Percentiles rank a stretch among this genome's conserved stretches.
Conservation (phyloP, 2,329 filamentous ascomycete genomes). For the Calonectria montana region DNA sequence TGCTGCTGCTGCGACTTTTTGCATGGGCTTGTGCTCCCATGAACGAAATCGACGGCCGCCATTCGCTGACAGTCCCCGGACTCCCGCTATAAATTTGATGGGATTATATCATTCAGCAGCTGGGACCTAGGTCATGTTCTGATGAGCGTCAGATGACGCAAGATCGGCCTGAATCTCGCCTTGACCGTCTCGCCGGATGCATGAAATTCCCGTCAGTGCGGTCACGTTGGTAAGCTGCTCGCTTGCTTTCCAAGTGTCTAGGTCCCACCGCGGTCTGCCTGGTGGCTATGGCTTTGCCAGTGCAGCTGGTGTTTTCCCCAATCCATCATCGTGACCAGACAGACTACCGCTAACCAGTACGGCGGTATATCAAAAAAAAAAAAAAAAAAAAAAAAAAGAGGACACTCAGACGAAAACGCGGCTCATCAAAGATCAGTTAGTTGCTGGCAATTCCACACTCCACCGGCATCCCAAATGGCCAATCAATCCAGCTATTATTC, state of each 20-base stretch:
- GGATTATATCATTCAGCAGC: neutral
- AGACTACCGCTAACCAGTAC: too few species aligned
- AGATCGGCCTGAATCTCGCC: neutral
- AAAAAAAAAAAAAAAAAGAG: neutral
- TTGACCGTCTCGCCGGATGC: neutral
- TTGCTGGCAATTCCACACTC: neutral
- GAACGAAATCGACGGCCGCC: neutral
- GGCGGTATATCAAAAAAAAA: neutral
- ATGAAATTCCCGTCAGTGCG: neutral
- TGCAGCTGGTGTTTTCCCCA: neutral
- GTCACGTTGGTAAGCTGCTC: neutral
- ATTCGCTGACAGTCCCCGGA: neutral
- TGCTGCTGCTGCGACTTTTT: neutral
- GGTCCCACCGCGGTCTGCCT: neutral
- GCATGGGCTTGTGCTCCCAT: neutral
- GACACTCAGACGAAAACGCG: neutral
- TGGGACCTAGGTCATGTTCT: neutral
- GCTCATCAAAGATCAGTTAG: neutral
- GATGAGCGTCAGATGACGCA: neutral
- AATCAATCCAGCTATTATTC: neutral
- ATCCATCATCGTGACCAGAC: too few species aligned
- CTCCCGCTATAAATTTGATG: neutral
- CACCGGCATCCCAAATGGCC: neutral
- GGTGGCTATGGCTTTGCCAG: neutral
- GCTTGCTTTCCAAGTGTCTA: neutral